These are phyloP conservation scores for Hypoxylon rickii DNA, from an alignment of 495 filamentous ascomycete genomes.

Conservation along the genomic window DNA sequence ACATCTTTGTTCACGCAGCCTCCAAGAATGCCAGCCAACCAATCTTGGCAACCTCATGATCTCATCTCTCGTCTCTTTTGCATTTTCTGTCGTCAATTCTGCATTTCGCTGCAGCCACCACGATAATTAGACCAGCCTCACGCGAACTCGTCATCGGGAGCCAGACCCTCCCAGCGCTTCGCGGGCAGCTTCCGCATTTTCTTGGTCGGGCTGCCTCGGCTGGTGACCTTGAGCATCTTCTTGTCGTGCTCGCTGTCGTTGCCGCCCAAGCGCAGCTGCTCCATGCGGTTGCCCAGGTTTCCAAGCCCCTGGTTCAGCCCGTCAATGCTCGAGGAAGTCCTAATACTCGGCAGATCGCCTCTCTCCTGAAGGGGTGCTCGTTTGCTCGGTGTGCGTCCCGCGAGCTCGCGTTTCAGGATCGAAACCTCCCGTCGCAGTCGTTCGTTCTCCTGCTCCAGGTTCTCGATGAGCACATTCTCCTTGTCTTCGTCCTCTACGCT, in stretches of 20 bases:
- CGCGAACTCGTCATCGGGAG: constrained; percentile 43
- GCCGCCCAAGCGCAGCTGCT: constrained; percentile 32
- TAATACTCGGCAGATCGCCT: constrained; percentile 36
- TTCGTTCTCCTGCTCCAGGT: constrained; percentile 67
- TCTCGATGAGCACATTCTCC: constrained; percentile 55
- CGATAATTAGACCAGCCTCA: constrained; percentile 9
- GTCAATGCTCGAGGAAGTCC: constrained; percentile 6
- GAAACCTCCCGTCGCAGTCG: constrained; percentile 57
- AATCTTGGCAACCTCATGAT: background rate
- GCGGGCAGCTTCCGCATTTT: constrained; percentile 46
- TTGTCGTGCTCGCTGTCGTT: constrained; percentile 23
- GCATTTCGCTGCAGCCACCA: background rate
- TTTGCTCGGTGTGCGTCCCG: constrained; percentile 47
- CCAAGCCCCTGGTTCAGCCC: constrained; percentile 3
- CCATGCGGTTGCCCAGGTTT: constrained; percentile 34
- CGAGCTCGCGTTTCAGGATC: constrained; percentile 53
- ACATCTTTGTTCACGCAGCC: constrained; percentile 3
- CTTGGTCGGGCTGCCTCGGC: constrained; percentile 40
- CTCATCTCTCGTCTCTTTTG: background rate
- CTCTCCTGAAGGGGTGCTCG: constrained; percentile 51
- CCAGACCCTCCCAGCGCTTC: constrained; percentile 43
- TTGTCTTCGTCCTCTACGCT: constrained; percentile 53
- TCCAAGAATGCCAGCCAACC: background rate
- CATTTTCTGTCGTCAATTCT: background rate
- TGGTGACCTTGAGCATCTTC: constrained; percentile 33